A percentile compares a stretch with the other conserved stretches of the same genome.
phyloP scores from a whole-genome alignment of 148 eudicot species.

The Fagopyrum tataricum region DNA sequence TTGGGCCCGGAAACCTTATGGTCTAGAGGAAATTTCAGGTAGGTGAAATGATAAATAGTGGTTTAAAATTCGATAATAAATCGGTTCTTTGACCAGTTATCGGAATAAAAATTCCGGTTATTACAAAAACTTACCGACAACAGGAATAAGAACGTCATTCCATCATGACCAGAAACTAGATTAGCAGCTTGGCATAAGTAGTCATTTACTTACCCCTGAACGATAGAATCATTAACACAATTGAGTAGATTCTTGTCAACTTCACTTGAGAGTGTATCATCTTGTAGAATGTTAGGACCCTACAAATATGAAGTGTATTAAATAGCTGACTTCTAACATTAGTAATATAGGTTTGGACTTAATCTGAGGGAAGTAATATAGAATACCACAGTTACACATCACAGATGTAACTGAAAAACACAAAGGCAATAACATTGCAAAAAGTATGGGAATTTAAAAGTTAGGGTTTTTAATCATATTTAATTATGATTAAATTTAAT shows the following conservation, averaged over 20 bases:
- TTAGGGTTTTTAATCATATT: too few relatives aligned
- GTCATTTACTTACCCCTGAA: conserved; percentile 70
- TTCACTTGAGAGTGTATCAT: conserved; percentile 97
- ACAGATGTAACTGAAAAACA: background rate
- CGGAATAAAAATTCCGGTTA: too few relatives aligned
- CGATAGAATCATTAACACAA: conserved; percentile 94
- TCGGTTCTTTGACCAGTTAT: too few relatives aligned
- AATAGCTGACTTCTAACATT: conserved; percentile 1
- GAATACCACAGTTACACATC: background rate
- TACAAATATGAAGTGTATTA: conserved; percentile 18
- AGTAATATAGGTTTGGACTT: background rate
- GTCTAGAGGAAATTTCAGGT: too few relatives aligned
- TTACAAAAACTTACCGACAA: conserved; percentile 52
- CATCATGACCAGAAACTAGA: conserved; percentile 6
- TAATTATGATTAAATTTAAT: too few relatives aligned
- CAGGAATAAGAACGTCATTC: background rate
- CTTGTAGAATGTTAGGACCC: conserved; percentile 95
- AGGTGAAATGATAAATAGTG: too few relatives aligned
- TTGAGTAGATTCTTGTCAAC: conserved; percentile 83
- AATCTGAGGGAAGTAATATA: background rate
- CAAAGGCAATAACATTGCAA: too few relatives aligned
- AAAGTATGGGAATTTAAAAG: too few relatives aligned
- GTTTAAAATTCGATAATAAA: too few relatives aligned
- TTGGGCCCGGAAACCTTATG: too few relatives aligned
- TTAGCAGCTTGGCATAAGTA: background rate